Evolutionary conservation across 2,329 filamentous ascomycete species (phyloP), one percentile per base, ranked within the genome.

Genomic region (Ambrosiella xylebori): DNA sequence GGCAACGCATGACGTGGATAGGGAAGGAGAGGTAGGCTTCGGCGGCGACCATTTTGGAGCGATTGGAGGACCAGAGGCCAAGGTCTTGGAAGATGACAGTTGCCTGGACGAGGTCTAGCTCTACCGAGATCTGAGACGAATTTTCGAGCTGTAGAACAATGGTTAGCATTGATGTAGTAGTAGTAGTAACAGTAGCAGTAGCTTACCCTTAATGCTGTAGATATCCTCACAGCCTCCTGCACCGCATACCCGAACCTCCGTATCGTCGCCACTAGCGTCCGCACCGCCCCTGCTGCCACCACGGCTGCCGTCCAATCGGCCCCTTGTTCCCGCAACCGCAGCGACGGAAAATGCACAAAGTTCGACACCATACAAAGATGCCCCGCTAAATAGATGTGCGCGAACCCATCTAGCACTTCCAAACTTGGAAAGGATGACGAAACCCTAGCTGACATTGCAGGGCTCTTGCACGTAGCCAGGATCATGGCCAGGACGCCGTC

Each of bases 401-500:
- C 71, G 58, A 84, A 70, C 8, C 75, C 79, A 63, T 84, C 81
- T 61, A 85, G 70, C 2, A 80, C 66, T 19, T 79, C 76, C 15
- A 79, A 73, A 1, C 79, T 80, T 0, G 81, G 80, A 62, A 85
- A 85, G 0, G 81, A 81, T 1, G 74, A 76, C 15, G 76, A 78
- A 17, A 80, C 77, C 54, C 71, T 75, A 60, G 65, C 75, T 68
- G 68, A 75, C 69, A 67, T 76, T 64, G 69, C 69, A 62, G 71
- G 71, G 44, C 71, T 71, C 52, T 75, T 76, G 63, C 77, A 82
- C 3, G 76, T 80, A 54, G 75, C 73, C 40, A 87, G 69, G 1
- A 86, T 77, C 59, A 86, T 74, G 9, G 77, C 81, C 58, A 88
- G 70, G 1, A 86, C 75, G 52, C 75, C 76, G 66, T 88, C 84